phyloP scores from a whole-genome alignment of 2,329 filamentous ascomycete species.

The Leptographium galeiforme region DNA sequence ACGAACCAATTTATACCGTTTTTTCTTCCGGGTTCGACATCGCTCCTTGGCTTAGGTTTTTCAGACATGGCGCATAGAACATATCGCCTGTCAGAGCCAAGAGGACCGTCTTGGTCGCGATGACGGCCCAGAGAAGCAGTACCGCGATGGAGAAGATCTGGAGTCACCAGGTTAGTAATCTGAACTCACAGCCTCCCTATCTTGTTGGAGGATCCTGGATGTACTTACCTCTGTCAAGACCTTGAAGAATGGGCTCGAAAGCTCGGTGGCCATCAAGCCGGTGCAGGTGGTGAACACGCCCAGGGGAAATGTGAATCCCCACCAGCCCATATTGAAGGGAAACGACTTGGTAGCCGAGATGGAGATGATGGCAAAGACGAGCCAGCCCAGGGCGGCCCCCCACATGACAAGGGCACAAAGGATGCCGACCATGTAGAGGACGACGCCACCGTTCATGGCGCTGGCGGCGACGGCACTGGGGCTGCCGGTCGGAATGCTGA shows the following conservation, averaged over 20 bases:
- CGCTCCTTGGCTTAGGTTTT: slow-evolving; percentile 13
- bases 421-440: slow-evolving; percentile 41
- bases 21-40: slow-evolving; percentile 4
- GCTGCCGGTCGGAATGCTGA: not conserved
- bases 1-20: not conserved
- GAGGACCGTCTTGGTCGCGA: slow-evolving; percentile 24
- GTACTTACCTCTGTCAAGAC: slow-evolving; percentile 19
- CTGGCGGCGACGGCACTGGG: slow-evolving; percentile 24
- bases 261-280: slow-evolving; percentile 23
- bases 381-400: slow-evolving; percentile 21
- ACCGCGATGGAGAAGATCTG: slow-evolving; percentile 28
- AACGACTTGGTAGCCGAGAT: slow-evolving; percentile 20
- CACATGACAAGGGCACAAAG: slow-evolving; percentile 20
- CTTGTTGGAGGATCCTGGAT: too few species aligned
- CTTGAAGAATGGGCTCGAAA: slow-evolving; percentile 29
- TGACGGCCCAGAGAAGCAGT: slow-evolving; percentile 27
- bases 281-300: slow-evolving; percentile 27
- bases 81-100: slow-evolving; percentile 26
- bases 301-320: slow-evolving; percentile 25
- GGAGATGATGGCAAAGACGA: slow-evolving; percentile 18
- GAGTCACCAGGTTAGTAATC: not conserved
- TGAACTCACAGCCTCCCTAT: not conserved
- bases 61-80: slow-evolving; percentile 30
- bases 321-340: slow-evolving; percentile 25
- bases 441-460: slow-evolving; percentile 29